Evolutionary conservation across 371 early-diverging fungal genomes (phyloP).

Genomic region (Globomyces sp.): DNA sequence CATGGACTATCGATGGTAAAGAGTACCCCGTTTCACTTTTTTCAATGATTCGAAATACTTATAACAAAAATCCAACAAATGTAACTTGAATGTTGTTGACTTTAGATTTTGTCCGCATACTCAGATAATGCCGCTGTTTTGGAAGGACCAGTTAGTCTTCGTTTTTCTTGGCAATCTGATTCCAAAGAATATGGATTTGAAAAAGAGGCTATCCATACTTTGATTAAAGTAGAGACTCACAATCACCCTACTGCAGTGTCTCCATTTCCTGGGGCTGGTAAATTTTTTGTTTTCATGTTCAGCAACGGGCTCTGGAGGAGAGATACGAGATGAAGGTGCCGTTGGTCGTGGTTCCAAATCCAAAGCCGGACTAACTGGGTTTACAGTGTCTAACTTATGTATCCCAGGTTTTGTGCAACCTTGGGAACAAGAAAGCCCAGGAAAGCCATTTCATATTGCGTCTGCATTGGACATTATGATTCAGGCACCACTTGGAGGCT

Average conservation of each 20-base stretch:
- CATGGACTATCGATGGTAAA: slow-evolving; percentile 91
- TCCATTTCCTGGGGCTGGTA: slow-evolving; percentile 88
- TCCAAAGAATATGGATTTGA: slow-evolving; percentile 26
- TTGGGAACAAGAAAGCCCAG: slow-evolving; percentile 82
- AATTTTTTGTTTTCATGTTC: no score
- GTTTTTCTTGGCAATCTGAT: slow-evolving; percentile 61
- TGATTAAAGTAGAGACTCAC: slow-evolving; percentile 97
- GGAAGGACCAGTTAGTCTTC: slow-evolving; percentile 69
- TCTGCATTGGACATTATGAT: slow-evolving; percentile 94
- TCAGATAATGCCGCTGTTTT: slow-evolving; percentile 97
- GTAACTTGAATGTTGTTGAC: no score
- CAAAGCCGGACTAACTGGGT: slow-evolving; percentile 92
- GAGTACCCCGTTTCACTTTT: slow-evolving; percentile 80
- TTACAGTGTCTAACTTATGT: slow-evolving; percentile 85
- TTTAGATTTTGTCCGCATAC: slow-evolving; percentile 83
- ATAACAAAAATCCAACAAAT: slow-evolving; percentile 70
- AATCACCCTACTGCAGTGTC: slow-evolving; percentile 98
- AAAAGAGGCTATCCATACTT: slow-evolving; percentile 73
- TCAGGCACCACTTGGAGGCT: slow-evolving; percentile 93
- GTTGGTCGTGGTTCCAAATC: slow-evolving; percentile 94
- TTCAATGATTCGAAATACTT: slow-evolving; percentile 92
- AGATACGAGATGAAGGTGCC: slow-evolving; percentile 97
- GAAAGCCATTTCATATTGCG: slow-evolving; percentile 86
- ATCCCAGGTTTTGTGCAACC: slow-evolving; percentile 88
- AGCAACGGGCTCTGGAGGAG: slow-evolving; percentile 80